Conservation (phyloP, 139 green algal genomes). For the Pleodorina starrii region DNA sequence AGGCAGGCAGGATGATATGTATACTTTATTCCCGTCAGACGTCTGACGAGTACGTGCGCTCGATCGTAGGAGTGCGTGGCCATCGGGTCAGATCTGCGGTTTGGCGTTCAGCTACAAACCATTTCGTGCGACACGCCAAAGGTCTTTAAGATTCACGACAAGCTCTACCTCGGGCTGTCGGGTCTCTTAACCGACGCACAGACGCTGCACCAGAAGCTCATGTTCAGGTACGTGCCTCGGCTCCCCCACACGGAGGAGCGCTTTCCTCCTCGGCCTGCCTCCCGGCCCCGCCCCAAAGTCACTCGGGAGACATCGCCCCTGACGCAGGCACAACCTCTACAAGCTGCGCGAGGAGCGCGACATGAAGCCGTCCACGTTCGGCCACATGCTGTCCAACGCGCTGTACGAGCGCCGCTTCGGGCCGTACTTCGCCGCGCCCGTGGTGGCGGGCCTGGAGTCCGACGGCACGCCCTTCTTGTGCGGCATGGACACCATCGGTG, state of each 20-base stretch:
- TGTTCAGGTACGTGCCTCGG: conserved; percentile 78
- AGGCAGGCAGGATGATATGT: too few species aligned
- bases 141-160: conserved; percentile 94
- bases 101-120: conserved; percentile 98
- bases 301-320: neutral
- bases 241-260: too few species aligned
- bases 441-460: conserved; percentile 95
- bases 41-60: too few species aligned
- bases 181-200: conserved; percentile 94
- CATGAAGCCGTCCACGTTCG: conserved; percentile 96
- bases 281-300: too few species aligned
- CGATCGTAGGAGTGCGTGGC: conserved; percentile 96
- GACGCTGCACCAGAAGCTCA: conserved; percentile 90
- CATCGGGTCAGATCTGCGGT: conserved; percentile 96
- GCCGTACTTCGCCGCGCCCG: conserved; percentile 95
- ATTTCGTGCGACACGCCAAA: conserved; percentile 97
- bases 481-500: conserved; percentile 97
- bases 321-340: conserved; percentile 95
- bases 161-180: conserved; percentile 94
- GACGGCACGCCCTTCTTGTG: conserved; percentile 94
- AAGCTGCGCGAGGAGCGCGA: conserved; percentile 96
- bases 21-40: too few species aligned
- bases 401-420: conserved; percentile 98
- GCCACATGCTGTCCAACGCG: conserved; percentile 90
- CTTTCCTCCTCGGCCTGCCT: too few species aligned